A percentile compares a stretch with the other conserved stretches of the same genome.
Evolutionary conservation across 1,284 basidiomycete genomes (phyloP).

Genomic region (Inonotus hispidus): DNA sequence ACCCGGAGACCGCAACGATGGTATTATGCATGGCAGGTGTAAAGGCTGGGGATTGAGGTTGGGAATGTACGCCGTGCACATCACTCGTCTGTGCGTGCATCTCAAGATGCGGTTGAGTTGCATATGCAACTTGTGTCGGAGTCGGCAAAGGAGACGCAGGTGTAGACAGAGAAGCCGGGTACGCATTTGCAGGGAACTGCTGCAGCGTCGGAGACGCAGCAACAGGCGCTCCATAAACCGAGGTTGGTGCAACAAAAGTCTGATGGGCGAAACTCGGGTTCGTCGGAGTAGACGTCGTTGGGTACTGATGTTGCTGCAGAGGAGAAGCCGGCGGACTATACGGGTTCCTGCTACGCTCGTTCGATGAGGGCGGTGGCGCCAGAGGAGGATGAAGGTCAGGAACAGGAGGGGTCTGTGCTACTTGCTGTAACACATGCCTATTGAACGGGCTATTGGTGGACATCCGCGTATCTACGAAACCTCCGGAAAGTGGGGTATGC

Average conservation of each 20-base stretch:
- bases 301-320: neutral
- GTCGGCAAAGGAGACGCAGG: slow-evolving; percentile 1
- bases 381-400: slow-evolving; percentile 6
- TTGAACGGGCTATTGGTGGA: slow-evolving; percentile 1
- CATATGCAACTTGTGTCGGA: slow-evolving; percentile 3
- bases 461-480: slow-evolving; percentile 3
- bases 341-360: neutral
- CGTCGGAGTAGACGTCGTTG: neutral
- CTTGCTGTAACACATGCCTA: neutral
- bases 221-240: neutral
- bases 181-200: slow-evolving; percentile 1
- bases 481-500: slow-evolving; percentile 15
- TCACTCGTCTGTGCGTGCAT: neutral
- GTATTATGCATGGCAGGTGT: neutral
- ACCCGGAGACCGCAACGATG: neutral
- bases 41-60: neutral
- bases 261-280: neutral
- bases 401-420: neutral
- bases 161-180: neutral
- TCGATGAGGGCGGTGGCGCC: slow-evolving; percentile 5
- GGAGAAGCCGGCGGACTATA: neutral
- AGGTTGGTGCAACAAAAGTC: neutral
- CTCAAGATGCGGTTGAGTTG: neutral
- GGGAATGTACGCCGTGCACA: neutral
- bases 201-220: neutral